Conservation (phyloP, 495 filamentous ascomycete species). For the Aeminium ludgeri region DNA sequence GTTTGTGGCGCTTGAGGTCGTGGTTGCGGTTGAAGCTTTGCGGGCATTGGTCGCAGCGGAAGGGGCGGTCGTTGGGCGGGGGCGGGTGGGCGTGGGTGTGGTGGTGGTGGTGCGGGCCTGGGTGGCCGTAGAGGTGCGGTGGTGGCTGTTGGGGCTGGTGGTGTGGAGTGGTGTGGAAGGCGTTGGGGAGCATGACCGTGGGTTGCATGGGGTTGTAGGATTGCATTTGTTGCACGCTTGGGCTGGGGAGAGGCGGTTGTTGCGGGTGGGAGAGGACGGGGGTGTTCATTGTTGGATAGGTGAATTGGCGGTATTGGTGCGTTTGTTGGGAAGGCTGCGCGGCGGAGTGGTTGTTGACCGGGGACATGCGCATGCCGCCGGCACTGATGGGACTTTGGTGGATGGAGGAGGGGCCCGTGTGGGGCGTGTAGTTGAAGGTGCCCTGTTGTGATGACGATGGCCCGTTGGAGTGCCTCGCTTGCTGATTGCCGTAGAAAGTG, state of each 20-base stretch:
- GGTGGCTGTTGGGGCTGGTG: too few relatives aligned
- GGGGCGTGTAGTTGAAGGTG: constrained; percentile 38
- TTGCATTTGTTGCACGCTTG: too few relatives aligned
- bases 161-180: too few relatives aligned
- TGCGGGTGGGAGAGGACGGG: too few relatives aligned
- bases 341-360: constrained; percentile 32
- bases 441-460: constrained; percentile 48
- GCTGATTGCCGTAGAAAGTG: constrained; percentile 41
- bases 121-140: constrained; percentile 35
- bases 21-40: constrained; percentile 95
- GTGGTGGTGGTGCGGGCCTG: constrained; percentile 34
- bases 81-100: too few relatives aligned
- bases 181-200: too few relatives aligned
- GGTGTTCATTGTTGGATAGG: too few relatives aligned
- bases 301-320: constrained; percentile 32
- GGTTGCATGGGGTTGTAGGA: too few relatives aligned
- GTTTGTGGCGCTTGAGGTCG: constrained; percentile 86
- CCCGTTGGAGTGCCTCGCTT: constrained; percentile 32
- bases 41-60: constrained; percentile 83
- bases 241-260: too few relatives aligned
- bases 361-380: constrained; percentile 37
- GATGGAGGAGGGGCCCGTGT: constrained; percentile 39
- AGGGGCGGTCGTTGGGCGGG: constrained; percentile 62
- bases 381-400: constrained; percentile 45
- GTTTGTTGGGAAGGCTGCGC: constrained; percentile 31